Evolutionary conservation across 2,329 filamentous ascomycete species (phyloP).

Genomic region (Arthroderma sp.): DNA sequence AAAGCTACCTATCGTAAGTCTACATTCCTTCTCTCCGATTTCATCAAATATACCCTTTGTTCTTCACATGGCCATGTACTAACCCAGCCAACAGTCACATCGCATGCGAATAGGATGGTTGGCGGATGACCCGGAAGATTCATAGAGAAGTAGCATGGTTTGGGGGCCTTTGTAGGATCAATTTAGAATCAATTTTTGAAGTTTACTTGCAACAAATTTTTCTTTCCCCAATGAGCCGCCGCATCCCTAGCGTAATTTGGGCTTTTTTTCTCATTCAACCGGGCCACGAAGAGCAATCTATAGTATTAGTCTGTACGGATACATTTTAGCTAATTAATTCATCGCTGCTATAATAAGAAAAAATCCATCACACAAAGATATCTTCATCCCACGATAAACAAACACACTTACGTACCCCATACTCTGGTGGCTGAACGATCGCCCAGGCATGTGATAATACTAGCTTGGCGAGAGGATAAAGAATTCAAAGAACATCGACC

Average conservation of each 20-base stretch:
- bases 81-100: conserved; percentile 48
- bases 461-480: not conserved
- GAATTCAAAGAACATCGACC: not conserved
- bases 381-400: not conserved
- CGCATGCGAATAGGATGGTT: conserved; percentile 66
- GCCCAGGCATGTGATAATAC: not conserved
- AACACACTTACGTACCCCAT: not conserved
- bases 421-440: not conserved
- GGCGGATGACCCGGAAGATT: conserved; percentile 50
- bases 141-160: not conserved
- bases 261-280: not conserved
- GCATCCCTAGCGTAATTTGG: not conserved
- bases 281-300: not conserved
- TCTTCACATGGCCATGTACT: conserved; percentile 7
- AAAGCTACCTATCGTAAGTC: conserved; percentile 83
- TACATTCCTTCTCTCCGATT: not conserved
- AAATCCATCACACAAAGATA: not conserved
- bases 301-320: not conserved
- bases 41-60: too few species aligned
- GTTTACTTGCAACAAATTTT: not conserved
- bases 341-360: not conserved
- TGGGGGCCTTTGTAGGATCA: not conserved
- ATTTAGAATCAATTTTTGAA: conserved; percentile 7
- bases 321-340: not conserved
- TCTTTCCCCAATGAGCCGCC: not conserved